These are phyloP conservation scores for Anisodus tanguticus DNA, from an alignment of 257 asterid species.

Conservation along the genomic window DNA sequence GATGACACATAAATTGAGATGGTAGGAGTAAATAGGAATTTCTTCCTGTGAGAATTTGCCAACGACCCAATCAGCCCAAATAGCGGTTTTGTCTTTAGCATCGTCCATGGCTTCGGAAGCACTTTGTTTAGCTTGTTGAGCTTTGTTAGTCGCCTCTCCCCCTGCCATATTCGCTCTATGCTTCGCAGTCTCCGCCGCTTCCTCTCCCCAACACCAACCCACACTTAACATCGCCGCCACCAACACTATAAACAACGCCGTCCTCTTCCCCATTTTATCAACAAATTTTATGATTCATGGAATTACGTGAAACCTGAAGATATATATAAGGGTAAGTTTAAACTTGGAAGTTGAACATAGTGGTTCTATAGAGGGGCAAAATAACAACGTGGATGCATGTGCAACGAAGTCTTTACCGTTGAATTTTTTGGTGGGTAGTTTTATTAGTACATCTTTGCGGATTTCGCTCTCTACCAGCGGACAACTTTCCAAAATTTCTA, in stretches of 20 bases:
- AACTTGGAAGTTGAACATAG: neutral
- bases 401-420: neutral
- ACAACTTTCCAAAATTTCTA: too few relatives aligned
- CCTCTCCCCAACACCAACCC: constrained; percentile 36
- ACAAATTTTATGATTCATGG: neutral
- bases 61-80: constrained; percentile 62
- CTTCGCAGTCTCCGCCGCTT: neutral
- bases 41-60: constrained; percentile 52
- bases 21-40: neutral
- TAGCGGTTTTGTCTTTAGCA: constrained; percentile 41
- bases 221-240: constrained; percentile 17
- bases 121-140: constrained; percentile 25
- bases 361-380: neutral
- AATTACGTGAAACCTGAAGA: neutral
- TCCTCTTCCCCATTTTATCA: constrained; percentile 34
- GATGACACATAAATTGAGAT: too few relatives aligned
- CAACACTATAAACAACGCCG: constrained; percentile 27
- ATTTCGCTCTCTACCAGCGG: neutral
- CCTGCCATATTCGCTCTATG: constrained; percentile 19
- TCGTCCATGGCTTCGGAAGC: constrained; percentile 31
- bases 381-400: constrained; percentile 3
- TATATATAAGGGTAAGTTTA: neutral
- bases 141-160: neutral
- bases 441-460: neutral
- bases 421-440: neutral